Conservation (phyloP, 257 asterid species). For the Apocynum venetum region DNA sequence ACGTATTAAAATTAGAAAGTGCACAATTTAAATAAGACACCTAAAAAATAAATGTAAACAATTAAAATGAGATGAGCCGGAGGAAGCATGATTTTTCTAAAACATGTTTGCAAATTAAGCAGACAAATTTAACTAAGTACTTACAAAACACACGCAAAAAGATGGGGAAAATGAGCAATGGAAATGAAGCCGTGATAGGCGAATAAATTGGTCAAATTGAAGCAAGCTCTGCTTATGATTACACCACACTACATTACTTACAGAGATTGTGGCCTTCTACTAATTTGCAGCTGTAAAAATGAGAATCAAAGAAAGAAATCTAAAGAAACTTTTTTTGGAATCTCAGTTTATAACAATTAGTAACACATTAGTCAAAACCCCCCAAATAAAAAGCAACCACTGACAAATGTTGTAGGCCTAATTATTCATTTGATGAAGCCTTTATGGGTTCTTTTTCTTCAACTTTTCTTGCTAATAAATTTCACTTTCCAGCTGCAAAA, state of each 20-base stretch:
- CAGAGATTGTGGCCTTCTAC: background rate
- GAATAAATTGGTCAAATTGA: too few relatives aligned
- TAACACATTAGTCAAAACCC: conserved; percentile 9
- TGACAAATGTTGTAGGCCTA: conserved; percentile 10
- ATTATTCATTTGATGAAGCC: conserved; percentile 1
- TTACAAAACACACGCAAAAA: too few relatives aligned
- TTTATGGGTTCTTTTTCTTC: background rate
- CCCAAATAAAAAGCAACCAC: conserved; percentile 16
- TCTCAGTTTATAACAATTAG: background rate
- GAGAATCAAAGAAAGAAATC: background rate
- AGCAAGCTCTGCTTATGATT: background rate
- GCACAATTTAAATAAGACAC: too few relatives aligned
- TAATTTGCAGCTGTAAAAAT: conserved; percentile 7
- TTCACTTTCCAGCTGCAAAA: conserved; percentile 8
- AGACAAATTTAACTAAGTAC: too few relatives aligned
- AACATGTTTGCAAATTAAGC: too few relatives aligned
- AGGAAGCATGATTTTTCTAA: too few relatives aligned
- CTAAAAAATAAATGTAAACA: too few relatives aligned
- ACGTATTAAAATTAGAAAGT: too few relatives aligned
- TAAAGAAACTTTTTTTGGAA: background rate
- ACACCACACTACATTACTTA: background rate
- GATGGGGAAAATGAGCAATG: too few relatives aligned
- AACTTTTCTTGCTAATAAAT: background rate
- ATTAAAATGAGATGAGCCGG: too few relatives aligned
- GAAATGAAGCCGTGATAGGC: too few relatives aligned